These are phyloP conservation scores for Neonectria hederae DNA, from an alignment of 2,329 filamentous ascomycete species.

Conservation along the genomic window DNA sequence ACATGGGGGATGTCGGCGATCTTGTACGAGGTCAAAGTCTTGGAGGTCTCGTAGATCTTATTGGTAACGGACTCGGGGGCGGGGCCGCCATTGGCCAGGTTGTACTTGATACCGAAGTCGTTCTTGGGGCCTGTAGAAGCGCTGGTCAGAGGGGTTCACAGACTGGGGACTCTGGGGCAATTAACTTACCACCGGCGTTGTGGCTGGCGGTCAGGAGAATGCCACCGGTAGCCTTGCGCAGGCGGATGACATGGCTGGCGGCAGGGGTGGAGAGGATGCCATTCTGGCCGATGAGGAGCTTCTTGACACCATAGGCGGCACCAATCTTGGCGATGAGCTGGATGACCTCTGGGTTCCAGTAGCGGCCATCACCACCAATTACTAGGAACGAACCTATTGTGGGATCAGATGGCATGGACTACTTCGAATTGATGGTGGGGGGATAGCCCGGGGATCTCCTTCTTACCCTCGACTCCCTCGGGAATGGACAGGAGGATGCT, in stretches of 20 bases:
- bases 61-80: constrained; percentile 97
- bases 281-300: constrained; percentile 94
- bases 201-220: constrained; percentile 97
- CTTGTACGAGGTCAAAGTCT: constrained; percentile 91
- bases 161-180: not conserved
- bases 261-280: constrained; percentile 97
- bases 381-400: constrained; percentile 78
- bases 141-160: constrained; percentile 8
- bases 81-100: constrained; percentile 93
- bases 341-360: constrained; percentile 95
- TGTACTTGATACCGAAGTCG: constrained; percentile 99
- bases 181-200: constrained; percentile 87
- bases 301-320: constrained; percentile 97
- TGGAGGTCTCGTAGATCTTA: constrained; percentile 95
- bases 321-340: constrained; percentile 98
- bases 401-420: constrained; percentile 29
- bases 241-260: constrained; percentile 94
- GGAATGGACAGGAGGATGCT: constrained; percentile 97
- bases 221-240: constrained; percentile 93
- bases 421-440: constrained; percentile 5
- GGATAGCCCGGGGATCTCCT: not conserved
- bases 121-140: constrained; percentile 76
- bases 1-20: constrained; percentile 86
- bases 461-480: constrained; percentile 81
- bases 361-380: constrained; percentile 96